Evolutionary conservation across 192 early-diverging fungal species (phyloP).

Genomic region (Coemansia sp.): DNA sequence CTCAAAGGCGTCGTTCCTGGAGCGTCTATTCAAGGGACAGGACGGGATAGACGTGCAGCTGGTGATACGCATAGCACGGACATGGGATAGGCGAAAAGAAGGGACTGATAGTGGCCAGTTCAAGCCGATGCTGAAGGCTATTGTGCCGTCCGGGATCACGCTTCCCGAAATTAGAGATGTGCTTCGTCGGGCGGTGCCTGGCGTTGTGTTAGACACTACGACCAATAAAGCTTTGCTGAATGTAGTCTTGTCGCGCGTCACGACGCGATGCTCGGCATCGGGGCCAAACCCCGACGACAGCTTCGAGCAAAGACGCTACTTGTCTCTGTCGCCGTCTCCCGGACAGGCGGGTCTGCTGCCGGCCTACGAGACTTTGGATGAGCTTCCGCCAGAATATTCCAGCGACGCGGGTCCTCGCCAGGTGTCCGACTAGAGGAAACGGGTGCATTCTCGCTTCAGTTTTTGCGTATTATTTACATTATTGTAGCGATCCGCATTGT

Average conservation of each 20-base stretch:
- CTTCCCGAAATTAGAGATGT: conserved; percentile 23
- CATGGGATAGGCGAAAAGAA: conserved; percentile 31
- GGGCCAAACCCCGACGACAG: neutral
- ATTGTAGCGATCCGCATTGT: neutral
- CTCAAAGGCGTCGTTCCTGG: conserved; percentile 17
- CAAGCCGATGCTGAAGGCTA: conserved; percentile 39
- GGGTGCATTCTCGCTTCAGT: neutral
- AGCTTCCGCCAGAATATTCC: conserved; percentile 12
- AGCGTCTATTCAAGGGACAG: conserved; percentile 24
- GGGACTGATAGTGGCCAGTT: conserved; percentile 14
- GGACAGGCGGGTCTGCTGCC: conserved; percentile 3
- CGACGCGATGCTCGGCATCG: conserved; percentile 11
- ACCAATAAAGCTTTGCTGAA: conserved; percentile 16
- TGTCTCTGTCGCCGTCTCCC: neutral
- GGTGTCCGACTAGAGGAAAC: neutral
- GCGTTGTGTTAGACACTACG: conserved; percentile 22
- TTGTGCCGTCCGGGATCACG: conserved; percentile 41
- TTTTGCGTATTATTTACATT: neutral
- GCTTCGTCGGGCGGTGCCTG: conserved; percentile 12
- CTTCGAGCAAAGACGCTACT: neutral
- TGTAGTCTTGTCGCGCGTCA: conserved; percentile 21
- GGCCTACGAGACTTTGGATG: neutral
- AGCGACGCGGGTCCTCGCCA: neutral
- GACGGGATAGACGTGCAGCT: conserved; percentile 24
- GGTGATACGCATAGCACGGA: conserved; percentile 44